phyloP scores from a whole-genome alignment of 495 filamentous ascomycete genomes.

The Pseudomonodictys pantanalensis region DNA sequence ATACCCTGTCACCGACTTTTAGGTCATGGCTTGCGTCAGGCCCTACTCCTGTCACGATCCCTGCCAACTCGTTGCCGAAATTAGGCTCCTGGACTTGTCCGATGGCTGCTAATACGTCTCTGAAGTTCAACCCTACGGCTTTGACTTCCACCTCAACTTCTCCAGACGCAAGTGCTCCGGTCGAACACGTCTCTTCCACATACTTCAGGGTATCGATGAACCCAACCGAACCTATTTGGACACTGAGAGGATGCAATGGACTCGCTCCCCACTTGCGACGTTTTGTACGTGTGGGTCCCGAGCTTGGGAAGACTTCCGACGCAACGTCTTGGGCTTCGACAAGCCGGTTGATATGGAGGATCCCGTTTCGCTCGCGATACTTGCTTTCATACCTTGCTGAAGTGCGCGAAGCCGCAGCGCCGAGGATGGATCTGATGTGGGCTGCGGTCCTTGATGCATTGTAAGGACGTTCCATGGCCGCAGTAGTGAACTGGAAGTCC shows the following conservation, averaged over 20 bases:
- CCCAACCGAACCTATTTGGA: background rate
- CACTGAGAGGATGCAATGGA: constrained; percentile 32
- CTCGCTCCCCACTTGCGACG: too few species aligned
- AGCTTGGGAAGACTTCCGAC: background rate
- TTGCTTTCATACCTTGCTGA: background rate
- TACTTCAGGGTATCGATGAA: constrained; percentile 10
- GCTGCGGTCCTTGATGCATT: background rate
- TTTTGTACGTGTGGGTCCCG: too few species aligned
- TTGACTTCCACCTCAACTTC: constrained; percentile 12
- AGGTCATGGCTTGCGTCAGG: too few species aligned
- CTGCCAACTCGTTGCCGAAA: constrained; percentile 12
- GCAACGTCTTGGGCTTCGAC: background rate
- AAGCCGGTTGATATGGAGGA: background rate
- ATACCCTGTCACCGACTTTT: constrained; percentile 37
- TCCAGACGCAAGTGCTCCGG: background rate
- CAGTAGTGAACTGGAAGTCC: background rate
- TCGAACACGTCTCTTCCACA: background rate
- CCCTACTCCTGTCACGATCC: too few species aligned
- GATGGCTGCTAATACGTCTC: constrained; percentile 10
- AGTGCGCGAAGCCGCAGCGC: background rate
- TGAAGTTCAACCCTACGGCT: constrained; percentile 16
- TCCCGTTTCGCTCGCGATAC: background rate
- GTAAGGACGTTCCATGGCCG: background rate
- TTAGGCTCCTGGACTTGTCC: constrained; percentile 1
- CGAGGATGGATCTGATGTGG: background rate